These are phyloP conservation scores for Colletotrichum eleusines DNA, from an alignment of 2,329 filamentous ascomycete genomes.

Conservation along the genomic window DNA sequence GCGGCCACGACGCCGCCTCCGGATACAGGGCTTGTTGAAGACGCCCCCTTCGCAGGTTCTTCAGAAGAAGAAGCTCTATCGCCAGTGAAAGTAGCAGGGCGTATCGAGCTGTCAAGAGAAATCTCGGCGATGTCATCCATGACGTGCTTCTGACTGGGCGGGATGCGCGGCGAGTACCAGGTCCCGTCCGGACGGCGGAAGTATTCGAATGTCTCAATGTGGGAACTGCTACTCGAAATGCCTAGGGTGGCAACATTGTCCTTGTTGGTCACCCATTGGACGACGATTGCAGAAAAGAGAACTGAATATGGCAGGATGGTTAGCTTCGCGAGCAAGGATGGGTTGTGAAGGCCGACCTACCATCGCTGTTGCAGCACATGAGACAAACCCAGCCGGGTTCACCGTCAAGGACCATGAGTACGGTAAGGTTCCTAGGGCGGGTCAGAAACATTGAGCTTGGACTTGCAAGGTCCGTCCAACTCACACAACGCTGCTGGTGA, in stretches of 20 bases:
- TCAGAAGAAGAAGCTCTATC: constrained; percentile 22
- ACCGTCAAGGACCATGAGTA: constrained; percentile 69
- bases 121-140: constrained; percentile 45
- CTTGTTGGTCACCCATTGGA: constrained; percentile 69
- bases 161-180: constrained; percentile 33
- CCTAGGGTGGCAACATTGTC: constrained; percentile 54
- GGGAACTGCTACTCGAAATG: constrained; percentile 20
- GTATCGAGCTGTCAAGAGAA: constrained; percentile 34
- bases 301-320: constrained; percentile 53
- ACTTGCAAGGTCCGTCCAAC: constrained; percentile 43
- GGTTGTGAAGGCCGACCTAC: constrained; percentile 52
- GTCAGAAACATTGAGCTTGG: constrained; percentile 21
- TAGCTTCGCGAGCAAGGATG: constrained; percentile 1
- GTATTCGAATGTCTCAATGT: constrained; percentile 10
- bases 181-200: constrained; percentile 11
- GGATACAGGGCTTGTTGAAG: background rate
- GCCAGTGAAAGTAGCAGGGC: constrained; percentile 19
- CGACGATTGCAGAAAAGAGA: constrained; percentile 70
- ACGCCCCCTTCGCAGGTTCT: background rate
- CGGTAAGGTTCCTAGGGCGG: constrained; percentile 64
- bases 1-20: constrained; percentile 50
- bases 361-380: constrained; percentile 74
- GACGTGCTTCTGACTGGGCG: constrained; percentile 45
- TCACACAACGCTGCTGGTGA: constrained; percentile 69
- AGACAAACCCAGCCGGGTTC: constrained; percentile 75